Evolutionary conservation across 495 filamentous ascomycete species (phyloP), one percentile per base, ranked within the genome.

Genomic region (Cercophora samala): DNA sequence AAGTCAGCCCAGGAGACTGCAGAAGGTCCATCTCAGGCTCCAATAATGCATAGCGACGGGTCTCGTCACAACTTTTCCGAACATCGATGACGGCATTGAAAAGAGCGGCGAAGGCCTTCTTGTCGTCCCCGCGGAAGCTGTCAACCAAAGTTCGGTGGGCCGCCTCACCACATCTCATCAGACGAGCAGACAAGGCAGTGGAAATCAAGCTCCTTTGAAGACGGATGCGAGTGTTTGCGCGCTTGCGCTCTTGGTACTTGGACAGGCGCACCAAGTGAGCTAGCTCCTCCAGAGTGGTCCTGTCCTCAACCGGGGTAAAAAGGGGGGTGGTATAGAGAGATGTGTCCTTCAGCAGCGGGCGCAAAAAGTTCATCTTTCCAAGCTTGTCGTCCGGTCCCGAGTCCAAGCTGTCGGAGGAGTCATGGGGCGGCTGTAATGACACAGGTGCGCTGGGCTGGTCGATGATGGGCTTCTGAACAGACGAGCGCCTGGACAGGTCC

Each of bases 81-180:
- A 97, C 89, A 78, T 97, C 92, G 80, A 93, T 89, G 67, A 97
- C 83, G 60, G 92, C 90, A 82, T 94, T 91, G 76, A 93, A 97
- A 58, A 97, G 81, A 72, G 86, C 86, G 63, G 90, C 90, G 79
- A 99, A 99, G 70, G 84, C 89, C 72, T 88, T 88, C 81, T 95
- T 96, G 77, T 97, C 92, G 75, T 96, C 93, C 59, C 90, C 88
- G 70, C 90, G 90, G 77, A 96, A 92, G 73, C 87, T 86, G 73
- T 99, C 93, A 69, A 95, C 91, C 72, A 99, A 81, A 69, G 90
- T 91, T 19, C 90, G 86, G 77, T 95, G 89, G 62, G 91, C 87
- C 55, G 91, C 86, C 70, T 90, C 88, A 63, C 91, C 90, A 67
- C 89, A 89, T 66, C 91, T 87, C 77, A 89, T 85, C 74, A 96